Base-by-base conservation (phyloP, 2,329 filamentous ascomycete species). In the Alternaria angustiovoidea region DNA sequence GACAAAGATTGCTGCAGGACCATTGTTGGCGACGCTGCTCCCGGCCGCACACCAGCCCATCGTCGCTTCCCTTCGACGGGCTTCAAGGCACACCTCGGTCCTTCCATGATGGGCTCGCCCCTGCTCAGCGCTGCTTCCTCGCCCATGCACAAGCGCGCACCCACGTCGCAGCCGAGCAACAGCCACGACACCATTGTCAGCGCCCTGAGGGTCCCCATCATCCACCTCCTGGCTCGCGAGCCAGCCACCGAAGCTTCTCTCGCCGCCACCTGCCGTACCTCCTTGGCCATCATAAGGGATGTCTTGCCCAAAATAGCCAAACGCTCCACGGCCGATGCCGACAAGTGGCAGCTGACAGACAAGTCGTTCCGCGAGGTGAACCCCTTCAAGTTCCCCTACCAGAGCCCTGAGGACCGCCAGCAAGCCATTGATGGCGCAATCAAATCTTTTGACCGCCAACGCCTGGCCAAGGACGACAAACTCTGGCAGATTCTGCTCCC, bases 401-500 rank as follows among this genome's bases (percentile, higher is more conserved):
- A 81, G 28, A 82, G 78, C 38, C 71, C 83, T 47, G 82, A 85
- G 47, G 85, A 89, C 57, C 82, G 87, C 18, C 81, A 88, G 62
- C 79, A 83, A 54, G 88, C 87, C 28, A 86, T 89, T 68, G 84
- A 88, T 63, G 85, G 85, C 75, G 87, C 87, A 54, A 84, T 89
- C 68, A 84, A 84, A 54, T 86, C 87, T 43, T 89, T 87, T 73
- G 88, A 90, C 75, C 83, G 88, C 54, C 81, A 86, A 76, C 82
- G 88, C 28, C 78, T 89, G 18, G 83, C 84, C 7, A 85, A 85
- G 64, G 82, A 85, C 38, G 87, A 89, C 69, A 85, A 85, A 69
- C 77, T 87, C 20, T 90, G 88, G 87, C 87, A 90, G 76, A 81
- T 81, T 65, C 79, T 90, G 59, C 80, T 89, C 56, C 86, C 86